Evolutionary conservation across 1,284 basidiomycete genomes (phyloP), one percentile per base, ranked within the genome.

Genomic region (Malassezia caprae): DNA sequence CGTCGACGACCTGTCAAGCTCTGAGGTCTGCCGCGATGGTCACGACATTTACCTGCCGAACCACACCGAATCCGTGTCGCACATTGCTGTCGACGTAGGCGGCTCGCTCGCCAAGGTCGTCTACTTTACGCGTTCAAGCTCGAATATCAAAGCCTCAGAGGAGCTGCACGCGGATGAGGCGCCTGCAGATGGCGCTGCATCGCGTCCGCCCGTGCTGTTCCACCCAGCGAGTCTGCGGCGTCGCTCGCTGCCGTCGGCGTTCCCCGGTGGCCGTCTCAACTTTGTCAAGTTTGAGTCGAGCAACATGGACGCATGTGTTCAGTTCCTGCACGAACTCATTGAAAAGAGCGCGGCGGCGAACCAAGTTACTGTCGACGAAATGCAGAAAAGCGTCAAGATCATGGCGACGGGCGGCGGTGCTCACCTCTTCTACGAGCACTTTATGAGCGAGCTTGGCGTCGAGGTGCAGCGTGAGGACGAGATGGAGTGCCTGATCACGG

Each of bases 331-430:
- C 61, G 81, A 83, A 44, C 83, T 98, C 50, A 94, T 99, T 71
- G 81, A 84, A 63, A 83, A 84, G 24, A 90, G 87, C 27, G 93
- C 94, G 8, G 76, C 80, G 41, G 82, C 86, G n/a, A 96, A 98
- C 72, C 81, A 83, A 30, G 93, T 98, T 11, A 81, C 85, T 0
- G 83, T 94, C 61, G 84, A 84, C 54, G 85, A 90, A 69, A 96
- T 99, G 93, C 84, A 87, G 62, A 80, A 81, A 55, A 84, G 86
- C 43, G 91, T 99, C 73, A 91, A 93, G 79, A 89, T 99, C 69
- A 88, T 96, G 84, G 90, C 91, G 4, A 99, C 94, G 0, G 94
- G 94, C 35, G 94, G 94, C 12, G 94, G 94, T 41, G 93, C 93
- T 40, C 90, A 96, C 79, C 83, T 83, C 70, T 96, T 91, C 78